Evolutionary conservation across 208 protist genomes (phyloP).

Genomic region (Trypanosoma lewisi): DNA sequence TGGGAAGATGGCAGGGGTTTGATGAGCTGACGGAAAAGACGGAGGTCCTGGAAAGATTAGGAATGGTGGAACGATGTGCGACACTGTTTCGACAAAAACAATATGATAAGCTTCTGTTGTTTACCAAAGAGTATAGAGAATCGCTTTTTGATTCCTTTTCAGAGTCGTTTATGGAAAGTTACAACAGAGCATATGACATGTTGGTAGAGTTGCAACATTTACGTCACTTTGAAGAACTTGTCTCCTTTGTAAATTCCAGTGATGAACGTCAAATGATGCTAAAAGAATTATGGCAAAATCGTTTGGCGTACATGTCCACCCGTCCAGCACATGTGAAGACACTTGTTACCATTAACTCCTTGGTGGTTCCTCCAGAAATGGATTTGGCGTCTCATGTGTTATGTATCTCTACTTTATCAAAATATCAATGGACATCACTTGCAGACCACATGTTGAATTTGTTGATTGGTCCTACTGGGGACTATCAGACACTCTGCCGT

Average conservation of each 20-base stretch:
- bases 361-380: slow-evolving; percentile 92
- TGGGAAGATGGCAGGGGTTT: slow-evolving; percentile 78
- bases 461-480: slow-evolving; percentile 39
- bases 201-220: slow-evolving; percentile 97
- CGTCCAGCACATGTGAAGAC: slow-evolving; percentile 93
- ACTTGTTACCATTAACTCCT: slow-evolving; percentile 94
- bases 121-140: slow-evolving; percentile 56
- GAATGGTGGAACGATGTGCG: slow-evolving; percentile 75
- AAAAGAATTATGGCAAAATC: slow-evolving; percentile 83
- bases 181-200: slow-evolving; percentile 89
- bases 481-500: slow-evolving; percentile 44
- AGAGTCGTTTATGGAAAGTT: slow-evolving; percentile 85
- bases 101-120: slow-evolving; percentile 59
- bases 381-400: slow-evolving; percentile 95
- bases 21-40: slow-evolving; percentile 53
- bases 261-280: slow-evolving; percentile 63
- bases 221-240: slow-evolving; percentile 98
- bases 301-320: slow-evolving; percentile 84
- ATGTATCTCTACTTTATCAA: slow-evolving; percentile 90
- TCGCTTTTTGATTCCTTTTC: slow-evolving; percentile 73
- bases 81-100: slow-evolving; percentile 56
- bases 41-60: slow-evolving; percentile 47
- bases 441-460: slow-evolving; percentile 66
- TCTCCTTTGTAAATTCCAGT: slow-evolving; percentile 89
- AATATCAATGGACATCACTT: slow-evolving; percentile 71